These are phyloP conservation scores for Dactylorhiza incarnata DNA, from an alignment of 106 monocot species.

Conservation along the genomic window DNA sequence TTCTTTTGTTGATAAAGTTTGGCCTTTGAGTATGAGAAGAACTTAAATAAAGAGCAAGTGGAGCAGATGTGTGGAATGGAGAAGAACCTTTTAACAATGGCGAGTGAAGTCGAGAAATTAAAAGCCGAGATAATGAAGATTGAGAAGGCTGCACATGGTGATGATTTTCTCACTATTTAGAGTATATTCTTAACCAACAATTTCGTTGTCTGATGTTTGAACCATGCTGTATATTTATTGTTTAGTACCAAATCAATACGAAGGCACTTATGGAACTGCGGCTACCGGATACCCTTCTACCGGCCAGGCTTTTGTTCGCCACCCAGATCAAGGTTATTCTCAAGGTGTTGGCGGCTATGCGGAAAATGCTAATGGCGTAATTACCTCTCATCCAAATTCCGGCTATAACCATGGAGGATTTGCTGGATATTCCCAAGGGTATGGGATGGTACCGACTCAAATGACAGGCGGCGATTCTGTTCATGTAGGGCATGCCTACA, in stretches of 20 bases:
- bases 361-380: constrained; percentile 5
- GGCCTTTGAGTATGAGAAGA: constrained; percentile 74
- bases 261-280: constrained; percentile 9
- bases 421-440: constrained; percentile 14
- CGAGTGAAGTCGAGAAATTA: constrained; percentile 64
- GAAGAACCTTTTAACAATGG: constrained; percentile 52
- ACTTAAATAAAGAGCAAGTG: constrained; percentile 61
- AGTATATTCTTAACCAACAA: not conserved
- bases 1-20: constrained; percentile 16
- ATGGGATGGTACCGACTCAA: constrained; percentile 22
- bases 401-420: constrained; percentile 13
- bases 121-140: constrained; percentile 46
- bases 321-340: constrained; percentile 5
- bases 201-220: not conserved
- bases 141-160: constrained; percentile 47
- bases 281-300: constrained; percentile 18
- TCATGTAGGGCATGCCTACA: constrained; percentile 10
- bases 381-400: constrained; percentile 5
- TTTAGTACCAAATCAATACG: constrained; percentile 8
- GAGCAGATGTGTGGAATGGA: constrained; percentile 76
- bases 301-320: constrained; percentile 5
- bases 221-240: not conserved
- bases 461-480: not conserved
- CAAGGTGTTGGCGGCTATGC: constrained; percentile 15
- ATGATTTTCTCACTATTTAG: not conserved